These are phyloP conservation scores for Sungouiozyma intestinalis DNA, from an alignment of 805 yeast genomes.

Conservation along the genomic window DNA sequence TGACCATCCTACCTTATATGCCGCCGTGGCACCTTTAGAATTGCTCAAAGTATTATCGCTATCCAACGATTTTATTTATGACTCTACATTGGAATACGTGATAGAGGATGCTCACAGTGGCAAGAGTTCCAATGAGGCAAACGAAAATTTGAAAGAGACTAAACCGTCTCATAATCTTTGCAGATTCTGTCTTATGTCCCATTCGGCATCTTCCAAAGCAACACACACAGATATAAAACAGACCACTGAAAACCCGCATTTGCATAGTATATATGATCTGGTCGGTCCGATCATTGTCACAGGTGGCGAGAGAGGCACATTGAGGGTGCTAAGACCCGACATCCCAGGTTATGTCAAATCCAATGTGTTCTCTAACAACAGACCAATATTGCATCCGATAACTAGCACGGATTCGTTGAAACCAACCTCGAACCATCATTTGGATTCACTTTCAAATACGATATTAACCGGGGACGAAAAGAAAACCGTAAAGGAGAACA, in stretches of 20 bases:
- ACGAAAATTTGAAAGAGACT: neutral
- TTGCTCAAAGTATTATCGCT: slow-evolving; percentile 55
- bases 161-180: neutral
- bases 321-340: slow-evolving; percentile 75
- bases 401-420: neutral
- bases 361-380: slow-evolving; percentile 13
- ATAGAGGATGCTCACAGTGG: slow-evolving; percentile 1
- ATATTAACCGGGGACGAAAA: neutral
- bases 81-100: slow-evolving; percentile 33
- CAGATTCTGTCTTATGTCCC: neutral
- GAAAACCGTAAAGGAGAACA: neutral
- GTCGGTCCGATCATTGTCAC: slow-evolving; percentile 53
- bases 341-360: slow-evolving; percentile 43
- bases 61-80: slow-evolving; percentile 74
- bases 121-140: neutral
- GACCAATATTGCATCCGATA: neutral
- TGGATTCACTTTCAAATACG: neutral
- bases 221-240: neutral
- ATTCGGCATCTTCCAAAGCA: neutral
- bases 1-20: slow-evolving; percentile 59
- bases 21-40: slow-evolving; percentile 63
- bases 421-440: neutral
- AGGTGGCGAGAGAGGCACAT: slow-evolving; percentile 62
- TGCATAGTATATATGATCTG: slow-evolving; percentile 20
- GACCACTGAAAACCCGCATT: neutral